phyloP scores from a whole-genome alignment of 345 rosid species.

The Pistacia atlantica region DNA sequence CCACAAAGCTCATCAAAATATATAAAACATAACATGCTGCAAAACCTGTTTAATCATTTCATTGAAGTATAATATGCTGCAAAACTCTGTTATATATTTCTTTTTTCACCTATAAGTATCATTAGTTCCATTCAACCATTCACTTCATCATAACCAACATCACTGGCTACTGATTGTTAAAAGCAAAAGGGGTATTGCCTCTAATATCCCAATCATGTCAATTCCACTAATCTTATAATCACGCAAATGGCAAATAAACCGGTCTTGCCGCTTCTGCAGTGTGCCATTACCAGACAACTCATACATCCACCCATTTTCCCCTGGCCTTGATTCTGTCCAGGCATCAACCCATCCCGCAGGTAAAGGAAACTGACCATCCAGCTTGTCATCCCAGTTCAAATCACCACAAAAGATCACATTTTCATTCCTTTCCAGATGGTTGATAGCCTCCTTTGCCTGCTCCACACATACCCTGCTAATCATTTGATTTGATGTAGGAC shows the following conservation, averaged over 20 bases:
- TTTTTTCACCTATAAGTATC: neutral
- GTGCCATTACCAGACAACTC: slow-evolving; percentile 84
- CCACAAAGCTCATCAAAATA: slow-evolving; percentile 11
- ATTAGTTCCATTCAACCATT: neutral
- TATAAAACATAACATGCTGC: neutral
- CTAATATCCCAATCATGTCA: slow-evolving; percentile 76
- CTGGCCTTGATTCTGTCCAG: slow-evolving; percentile 73
- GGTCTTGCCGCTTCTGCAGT: slow-evolving; percentile 72
- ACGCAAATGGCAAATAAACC: slow-evolving; percentile 62
- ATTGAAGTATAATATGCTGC: neutral
- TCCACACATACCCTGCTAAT: slow-evolving; percentile 80
- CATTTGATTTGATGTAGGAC: slow-evolving; percentile 97
- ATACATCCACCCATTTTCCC: slow-evolving; percentile 79
- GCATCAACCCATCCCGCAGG: slow-evolving; percentile 74
- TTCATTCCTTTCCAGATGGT: slow-evolving; percentile 45
- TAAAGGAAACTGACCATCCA: slow-evolving; percentile 78
- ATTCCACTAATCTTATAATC: slow-evolving; percentile 63
- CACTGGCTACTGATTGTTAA: slow-evolving; percentile 55
- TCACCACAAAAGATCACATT: slow-evolving; percentile 90
- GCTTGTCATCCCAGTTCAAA: slow-evolving; percentile 94
- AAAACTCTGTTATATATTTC: slow-evolving; percentile 11
- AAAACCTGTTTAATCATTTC: neutral
- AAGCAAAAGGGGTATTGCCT: slow-evolving; percentile 78
- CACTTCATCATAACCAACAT: neutral
- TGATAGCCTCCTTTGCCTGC: slow-evolving; percentile 69